phyloP scores from a whole-genome alignment of 345 rosid species.

The Linum trigynum region DNA sequence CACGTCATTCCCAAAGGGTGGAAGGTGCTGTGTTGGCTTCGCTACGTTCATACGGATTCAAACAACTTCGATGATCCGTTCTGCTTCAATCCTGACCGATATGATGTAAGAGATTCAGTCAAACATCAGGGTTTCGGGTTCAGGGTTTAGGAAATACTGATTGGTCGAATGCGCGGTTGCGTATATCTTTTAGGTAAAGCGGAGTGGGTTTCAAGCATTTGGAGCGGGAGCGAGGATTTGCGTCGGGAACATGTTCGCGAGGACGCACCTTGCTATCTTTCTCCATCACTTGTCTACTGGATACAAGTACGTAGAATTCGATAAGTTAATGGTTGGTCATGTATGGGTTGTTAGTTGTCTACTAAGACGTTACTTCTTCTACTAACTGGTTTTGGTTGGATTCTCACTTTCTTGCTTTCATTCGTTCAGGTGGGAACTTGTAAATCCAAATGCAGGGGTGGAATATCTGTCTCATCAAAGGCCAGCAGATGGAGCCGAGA shows the following conservation, averaged over 20 bases:
- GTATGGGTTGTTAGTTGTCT: too few species aligned
- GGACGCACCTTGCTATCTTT: slow-evolving; percentile 24
- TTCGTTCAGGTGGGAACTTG: slow-evolving; percentile 35
- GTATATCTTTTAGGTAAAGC: not conserved
- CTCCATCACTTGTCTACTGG: slow-evolving; percentile 39
- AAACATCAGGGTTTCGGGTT: too few species aligned
- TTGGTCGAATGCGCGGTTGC: not conserved
- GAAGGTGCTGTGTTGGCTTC: slow-evolving; percentile 4
- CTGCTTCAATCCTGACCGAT: slow-evolving; percentile 4
- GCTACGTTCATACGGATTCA: slow-evolving; percentile 1
- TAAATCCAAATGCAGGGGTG: slow-evolving; percentile 22
- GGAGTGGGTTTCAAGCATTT: slow-evolving; percentile 16
- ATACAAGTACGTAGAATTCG: slow-evolving; percentile 30
- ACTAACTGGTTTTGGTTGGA: not conserved
- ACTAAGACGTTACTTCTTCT: not conserved
- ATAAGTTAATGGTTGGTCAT: too few species aligned
- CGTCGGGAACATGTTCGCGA: slow-evolving; percentile 34
- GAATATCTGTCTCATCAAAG: slow-evolving; percentile 23
- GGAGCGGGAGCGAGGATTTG: slow-evolving; percentile 34
- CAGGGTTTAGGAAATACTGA: too few species aligned
- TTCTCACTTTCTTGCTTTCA: not conserved
- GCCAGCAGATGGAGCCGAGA: slow-evolving; percentile 29
- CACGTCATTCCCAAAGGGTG: not conserved
- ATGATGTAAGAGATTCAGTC: not conserved
- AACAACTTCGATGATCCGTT: slow-evolving; percentile 2